Evolutionary conservation across 805 yeast genomes (phyloP), one percentile per base, ranked within the genome.

Genomic region (Starmerella etchellsii): DNA sequence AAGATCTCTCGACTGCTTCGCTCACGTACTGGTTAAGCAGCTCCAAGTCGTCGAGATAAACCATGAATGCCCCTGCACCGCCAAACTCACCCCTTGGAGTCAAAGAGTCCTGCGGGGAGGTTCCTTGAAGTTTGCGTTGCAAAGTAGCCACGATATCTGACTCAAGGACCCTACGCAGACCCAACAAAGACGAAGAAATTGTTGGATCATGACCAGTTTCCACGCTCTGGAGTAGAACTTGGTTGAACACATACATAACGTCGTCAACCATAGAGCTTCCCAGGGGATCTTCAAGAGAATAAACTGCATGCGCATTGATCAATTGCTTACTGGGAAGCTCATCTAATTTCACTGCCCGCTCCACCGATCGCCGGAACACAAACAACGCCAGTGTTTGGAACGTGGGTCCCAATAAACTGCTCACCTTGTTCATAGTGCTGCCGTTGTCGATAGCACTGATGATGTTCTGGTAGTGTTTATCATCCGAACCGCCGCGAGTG

Each of bases 261-360:
- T 91, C 98, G 53, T 91, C 98, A 20, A 87, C 74, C 19, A 83
- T 76, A 0, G 96, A 83, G 0, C 93, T 74, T 4, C 80, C 73
- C 13, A 60, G 49, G 3, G 67, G 88, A 4, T 77, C 66, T 24
- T 70, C 76, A 31, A 72, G 76, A 2, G 77, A 74, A 26, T 65
- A 44, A 14, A 38, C 43, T 5, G 40, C 23, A 18, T 31, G 42
- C 19, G 41, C 42, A 10, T 36, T 32, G 31, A 47, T 39, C 5
- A 36, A 30, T 3, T 16, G 30, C 32, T 31, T 23, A 2, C 46
- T 7, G 1, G 94, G 94, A 16, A 81, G 50, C 50, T 79, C 85
- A 57, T 91, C 97, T 26, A 84, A 67, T 37, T 74, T 69, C 34
- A 81, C 71, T 2, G 95, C 82, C 54, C 79, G 83, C 53, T 81